These are phyloP conservation scores for Cubamyces sp. DNA, from an alignment of 768 basidiomycete genomes.

Conservation along the genomic window DNA sequence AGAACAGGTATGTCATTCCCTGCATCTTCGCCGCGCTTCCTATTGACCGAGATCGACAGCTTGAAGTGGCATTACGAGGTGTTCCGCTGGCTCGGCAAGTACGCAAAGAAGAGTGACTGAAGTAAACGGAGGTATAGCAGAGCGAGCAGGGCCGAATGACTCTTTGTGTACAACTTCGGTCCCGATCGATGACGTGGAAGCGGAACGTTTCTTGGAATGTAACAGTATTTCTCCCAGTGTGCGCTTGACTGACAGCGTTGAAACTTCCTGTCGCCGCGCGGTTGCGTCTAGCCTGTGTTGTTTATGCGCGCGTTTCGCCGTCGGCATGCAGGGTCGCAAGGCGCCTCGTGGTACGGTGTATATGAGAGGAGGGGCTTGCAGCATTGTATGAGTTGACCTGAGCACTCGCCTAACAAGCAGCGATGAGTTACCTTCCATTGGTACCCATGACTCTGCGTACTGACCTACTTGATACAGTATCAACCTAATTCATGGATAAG, in stretches of 20 bases:
- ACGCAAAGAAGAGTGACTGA: conserved; percentile 45
- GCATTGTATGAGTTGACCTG: no score
- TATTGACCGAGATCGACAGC: conserved; percentile 39
- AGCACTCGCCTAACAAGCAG: no score
- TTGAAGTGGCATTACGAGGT: conserved; percentile 97
- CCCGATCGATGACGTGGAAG: background rate
- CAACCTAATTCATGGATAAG: no score
- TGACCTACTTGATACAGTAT: no score
- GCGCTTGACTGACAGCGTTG: background rate
- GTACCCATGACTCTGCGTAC: no score
- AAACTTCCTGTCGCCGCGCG: no score
- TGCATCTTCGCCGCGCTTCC: no score
- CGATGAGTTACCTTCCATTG: no score
- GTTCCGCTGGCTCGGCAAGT: conserved; percentile 85
- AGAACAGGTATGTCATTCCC: conserved; percentile 58
- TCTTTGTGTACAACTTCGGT: conserved; percentile 1
- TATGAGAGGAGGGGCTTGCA: background rate
- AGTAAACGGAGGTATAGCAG: background rate
- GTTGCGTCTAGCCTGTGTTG: background rate
- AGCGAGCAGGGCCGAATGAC: background rate
- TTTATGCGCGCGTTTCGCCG: background rate
- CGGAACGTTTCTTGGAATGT: background rate
- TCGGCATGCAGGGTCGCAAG: background rate
- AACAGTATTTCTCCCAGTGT: background rate
- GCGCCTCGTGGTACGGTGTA: background rate